These are phyloP conservation scores for Aspergillus aculeatinus DNA, from an alignment of 2,329 filamentous ascomycete species.

Conservation along the genomic window DNA sequence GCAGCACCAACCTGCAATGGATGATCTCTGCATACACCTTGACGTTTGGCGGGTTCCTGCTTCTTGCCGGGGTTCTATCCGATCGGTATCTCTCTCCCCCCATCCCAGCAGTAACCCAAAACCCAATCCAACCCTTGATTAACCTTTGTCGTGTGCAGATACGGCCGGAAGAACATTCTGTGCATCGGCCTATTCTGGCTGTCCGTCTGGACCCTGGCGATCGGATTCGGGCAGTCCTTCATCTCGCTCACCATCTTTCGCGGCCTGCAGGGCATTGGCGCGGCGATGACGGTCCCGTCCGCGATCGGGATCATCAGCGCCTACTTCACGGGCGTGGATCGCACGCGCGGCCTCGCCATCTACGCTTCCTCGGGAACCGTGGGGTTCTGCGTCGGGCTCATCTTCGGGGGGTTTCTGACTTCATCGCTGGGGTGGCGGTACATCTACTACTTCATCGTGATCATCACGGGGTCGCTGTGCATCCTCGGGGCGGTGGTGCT, in stretches of 20 bases:
- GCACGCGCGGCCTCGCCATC: conserved; percentile 41
- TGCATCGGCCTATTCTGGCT: conserved; percentile 39
- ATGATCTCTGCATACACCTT: conserved; percentile 45
- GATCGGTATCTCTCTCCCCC: conserved; percentile 26
- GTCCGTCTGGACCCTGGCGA: conserved; percentile 37
- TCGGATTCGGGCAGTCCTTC: conserved; percentile 45
- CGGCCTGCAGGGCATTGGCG: conserved; percentile 49
- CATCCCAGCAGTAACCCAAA: background rate
- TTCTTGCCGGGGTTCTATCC: conserved; percentile 35
- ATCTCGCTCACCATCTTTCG: conserved; percentile 40
- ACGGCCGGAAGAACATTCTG: conserved; percentile 41
- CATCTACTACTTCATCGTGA: conserved; percentile 39
- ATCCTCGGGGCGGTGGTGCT: conserved; percentile 37
- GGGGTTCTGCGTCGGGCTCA: conserved; percentile 43
- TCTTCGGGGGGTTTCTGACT: conserved; percentile 42
- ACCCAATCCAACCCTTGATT: background rate
- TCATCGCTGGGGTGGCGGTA: conserved; percentile 43
- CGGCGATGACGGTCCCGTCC: conserved; percentile 50
- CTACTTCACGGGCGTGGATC: conserved; percentile 40
- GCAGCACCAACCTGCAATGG: conserved; percentile 41
- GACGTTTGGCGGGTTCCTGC: conserved; percentile 40
- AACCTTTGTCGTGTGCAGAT: conserved; percentile 21
- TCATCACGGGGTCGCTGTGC: conserved; percentile 32
- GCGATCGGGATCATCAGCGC: conserved; percentile 49
- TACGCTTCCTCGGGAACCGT: conserved; percentile 42